Conservation (phyloP, 2,329 filamentous ascomycete species). For the Helicocarpus griseus region DNA sequence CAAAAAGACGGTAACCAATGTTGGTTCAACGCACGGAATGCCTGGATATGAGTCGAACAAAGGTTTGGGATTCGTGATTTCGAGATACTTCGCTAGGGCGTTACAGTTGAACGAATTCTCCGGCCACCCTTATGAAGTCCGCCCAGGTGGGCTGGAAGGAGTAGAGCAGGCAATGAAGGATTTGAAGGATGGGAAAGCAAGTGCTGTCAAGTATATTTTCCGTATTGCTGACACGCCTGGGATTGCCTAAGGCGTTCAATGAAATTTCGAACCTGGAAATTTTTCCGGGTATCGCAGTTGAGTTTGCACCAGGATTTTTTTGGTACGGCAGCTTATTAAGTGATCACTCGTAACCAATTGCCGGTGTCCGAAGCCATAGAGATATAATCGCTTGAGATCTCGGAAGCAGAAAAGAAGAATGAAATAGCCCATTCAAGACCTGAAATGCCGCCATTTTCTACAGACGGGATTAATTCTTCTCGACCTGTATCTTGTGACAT, state of each 20-base stretch:
- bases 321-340: too few species aligned
- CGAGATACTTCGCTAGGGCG: conserved; percentile 35
- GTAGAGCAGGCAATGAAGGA: conserved; percentile 38
- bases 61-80: conserved; percentile 40
- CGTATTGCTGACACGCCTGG: conserved; percentile 41
- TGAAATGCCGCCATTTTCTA: too few species aligned
- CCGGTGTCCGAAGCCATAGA: too few species aligned
- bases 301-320: too few species aligned
- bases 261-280: too few species aligned
- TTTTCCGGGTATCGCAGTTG: too few species aligned
- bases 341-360: too few species aligned
- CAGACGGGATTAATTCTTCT: too few species aligned
- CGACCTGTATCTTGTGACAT: too few species aligned
- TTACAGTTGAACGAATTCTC: conserved; percentile 42
- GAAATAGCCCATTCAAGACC: too few species aligned
- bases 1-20: conserved; percentile 25
- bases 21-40: conserved; percentile 22
- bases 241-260: not conserved
- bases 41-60: conserved; percentile 20
- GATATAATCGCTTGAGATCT: too few species aligned
- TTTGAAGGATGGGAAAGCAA: conserved; percentile 51
- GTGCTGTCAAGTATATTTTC: conserved; percentile 56
- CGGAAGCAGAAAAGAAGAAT: too few species aligned
- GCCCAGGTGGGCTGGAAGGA: conserved; percentile 45
- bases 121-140: conserved; percentile 42